Evolutionary conservation across 768 basidiomycete genomes (phyloP).

Genomic region (Boletus rufocinnamomeus): DNA sequence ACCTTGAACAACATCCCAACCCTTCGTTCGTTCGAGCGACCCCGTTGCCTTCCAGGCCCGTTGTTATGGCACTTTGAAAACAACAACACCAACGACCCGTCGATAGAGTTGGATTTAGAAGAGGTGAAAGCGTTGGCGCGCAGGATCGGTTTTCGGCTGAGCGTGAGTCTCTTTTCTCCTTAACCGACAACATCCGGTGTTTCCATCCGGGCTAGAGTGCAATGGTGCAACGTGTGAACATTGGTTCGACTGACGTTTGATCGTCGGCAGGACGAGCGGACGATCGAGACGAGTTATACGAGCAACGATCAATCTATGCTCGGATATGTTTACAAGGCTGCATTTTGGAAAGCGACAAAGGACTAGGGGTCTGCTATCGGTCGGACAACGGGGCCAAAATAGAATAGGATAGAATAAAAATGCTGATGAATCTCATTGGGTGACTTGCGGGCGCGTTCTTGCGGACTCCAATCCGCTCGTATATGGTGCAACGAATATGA

Average conservation of each 20-base stretch:
- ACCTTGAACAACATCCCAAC: neutral
- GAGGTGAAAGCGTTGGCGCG: conserved; percentile 79
- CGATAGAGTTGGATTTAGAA: conserved; percentile 86
- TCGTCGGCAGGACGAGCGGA: conserved; percentile 79
- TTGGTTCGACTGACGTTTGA: neutral
- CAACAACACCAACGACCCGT: conserved; percentile 74
- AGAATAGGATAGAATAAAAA: neutral
- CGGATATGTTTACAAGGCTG: conserved; percentile 78
- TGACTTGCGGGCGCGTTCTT: neutral
- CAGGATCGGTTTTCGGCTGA: conserved; percentile 78
- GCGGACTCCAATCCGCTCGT: conserved; percentile 55
- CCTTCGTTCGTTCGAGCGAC: neutral
- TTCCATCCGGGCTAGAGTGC: neutral
- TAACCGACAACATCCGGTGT: neutral
- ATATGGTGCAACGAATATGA: conserved; percentile 83
- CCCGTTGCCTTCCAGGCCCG: conserved; percentile 56
- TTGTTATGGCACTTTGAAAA: conserved; percentile 98
- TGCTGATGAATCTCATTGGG: neutral
- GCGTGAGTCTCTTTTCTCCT: conserved; percentile 47
- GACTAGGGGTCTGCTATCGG: neutral
- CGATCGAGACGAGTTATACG: conserved; percentile 84
- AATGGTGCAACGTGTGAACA: neutral
- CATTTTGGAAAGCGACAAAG: conserved; percentile 80
- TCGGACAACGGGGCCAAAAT: neutral
- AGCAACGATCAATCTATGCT: conserved; percentile 81